Evolutionary conservation across 2,329 filamentous ascomycete species (phyloP), one percentile per base, ranked within the genome.

Genomic region (Botrytis squamosa): DNA sequence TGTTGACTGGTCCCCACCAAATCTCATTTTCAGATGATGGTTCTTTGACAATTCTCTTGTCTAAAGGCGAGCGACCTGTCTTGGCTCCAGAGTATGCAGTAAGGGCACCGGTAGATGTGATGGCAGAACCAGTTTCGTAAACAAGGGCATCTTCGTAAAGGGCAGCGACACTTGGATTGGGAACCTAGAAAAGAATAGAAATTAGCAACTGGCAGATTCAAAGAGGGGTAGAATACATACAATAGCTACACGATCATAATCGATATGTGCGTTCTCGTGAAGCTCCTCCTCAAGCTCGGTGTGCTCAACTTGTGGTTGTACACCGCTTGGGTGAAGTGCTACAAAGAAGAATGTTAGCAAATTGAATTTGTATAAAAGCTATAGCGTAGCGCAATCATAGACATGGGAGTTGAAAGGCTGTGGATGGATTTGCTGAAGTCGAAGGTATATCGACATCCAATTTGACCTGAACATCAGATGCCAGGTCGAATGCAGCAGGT

Each of bases 81-180:
- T 99, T 99, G 81, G 94, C 93, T 81, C 96, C 96, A 65, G 96
- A 98, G 89, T 98, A 99, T 82, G 96, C 96, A 77, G 94, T 98
- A 82, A 99, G 87, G 76, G 96, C 96, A 83, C 96, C 96, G 80
- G 92, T 93, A 42, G 95, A 97, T 79, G 96, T 97, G 86, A 99
- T 98, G 84, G 96, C 96, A 73, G 95, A 97, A 81, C 96, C 96
- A 74, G 93, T 96, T 86, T 99, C 96, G 87, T 98, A 99, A 79
- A 95, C 94, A 77, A 99, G 90, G 73, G 96, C 96, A 92, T 99
- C 96, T 90, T 99, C 96, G 88, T 99, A 99, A 77, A 99, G 91
- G 74, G 95, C 92, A 77, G 96, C 92, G 75, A 98, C 96, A 73
- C 95, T 79, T 66, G 80, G 95, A 86, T 99, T 98, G 85, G 94